phyloP scores from a whole-genome alignment of 495 filamentous ascomycete species.

The Ramalina intermedia region DNA sequence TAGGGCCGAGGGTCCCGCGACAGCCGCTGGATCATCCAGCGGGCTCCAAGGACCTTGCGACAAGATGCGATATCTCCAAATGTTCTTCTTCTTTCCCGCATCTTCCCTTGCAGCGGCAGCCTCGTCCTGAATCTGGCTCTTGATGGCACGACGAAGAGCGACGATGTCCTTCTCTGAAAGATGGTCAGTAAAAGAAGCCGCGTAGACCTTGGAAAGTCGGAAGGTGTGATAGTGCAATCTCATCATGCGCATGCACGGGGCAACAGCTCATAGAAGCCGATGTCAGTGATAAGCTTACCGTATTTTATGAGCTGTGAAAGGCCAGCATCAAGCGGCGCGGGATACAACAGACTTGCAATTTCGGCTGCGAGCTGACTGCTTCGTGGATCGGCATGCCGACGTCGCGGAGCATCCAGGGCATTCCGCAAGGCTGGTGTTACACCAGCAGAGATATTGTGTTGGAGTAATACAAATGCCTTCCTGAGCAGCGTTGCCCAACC shows the following conservation, averaged over 20 bases:
- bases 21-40: neutral
- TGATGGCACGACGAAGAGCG: neutral
- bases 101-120: neutral
- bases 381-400: neutral
- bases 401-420: neutral
- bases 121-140: neutral
- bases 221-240: no score
- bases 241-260: no score
- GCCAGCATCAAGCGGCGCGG: neutral
- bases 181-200: neutral
- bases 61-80: neutral
- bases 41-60: constrained; percentile 2
- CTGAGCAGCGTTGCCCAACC: no score
- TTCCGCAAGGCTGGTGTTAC: no score
- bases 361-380: neutral
- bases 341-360: neutral
- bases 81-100: neutral
- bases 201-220: no score
- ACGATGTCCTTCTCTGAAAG: constrained; percentile 1
- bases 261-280: no score
- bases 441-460: no score
- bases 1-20: neutral
- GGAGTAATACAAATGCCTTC: no score
- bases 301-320: neutral
- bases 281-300: no score